Conservation (phyloP, 108 stramenopile genomes). For the Craspedostauros australis region DNA sequence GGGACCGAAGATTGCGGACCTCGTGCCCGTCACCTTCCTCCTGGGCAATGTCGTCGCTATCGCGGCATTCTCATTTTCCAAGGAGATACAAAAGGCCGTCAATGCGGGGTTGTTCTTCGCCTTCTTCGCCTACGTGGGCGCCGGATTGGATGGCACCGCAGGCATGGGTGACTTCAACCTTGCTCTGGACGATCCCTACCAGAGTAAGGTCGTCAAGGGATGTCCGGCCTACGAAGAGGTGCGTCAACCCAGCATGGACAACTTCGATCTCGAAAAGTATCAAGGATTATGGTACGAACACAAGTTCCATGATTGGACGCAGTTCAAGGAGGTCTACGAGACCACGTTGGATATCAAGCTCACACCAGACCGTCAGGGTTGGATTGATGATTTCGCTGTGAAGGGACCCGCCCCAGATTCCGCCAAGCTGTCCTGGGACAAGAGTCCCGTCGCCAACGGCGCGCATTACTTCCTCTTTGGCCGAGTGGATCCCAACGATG, state of each 20-base stretch:
- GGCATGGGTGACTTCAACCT: conserved; percentile 84
- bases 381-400: conserved; percentile 88
- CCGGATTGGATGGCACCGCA: conserved; percentile 78
- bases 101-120: conserved; percentile 69
- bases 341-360: conserved; percentile 86
- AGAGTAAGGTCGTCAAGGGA: conserved; percentile 76
- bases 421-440: conserved; percentile 78
- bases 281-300: conserved; percentile 90
- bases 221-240: conserved; percentile 87
- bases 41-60: conserved; percentile 66
- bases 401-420: conserved; percentile 81
- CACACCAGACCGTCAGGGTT: conserved; percentile 54
- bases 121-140: conserved; percentile 73
- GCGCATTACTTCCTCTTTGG: conserved; percentile 92
- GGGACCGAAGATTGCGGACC: conserved; percentile 56
- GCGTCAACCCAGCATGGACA: conserved; percentile 77
- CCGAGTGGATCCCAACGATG: conserved; percentile 75
- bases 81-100: conserved; percentile 69
- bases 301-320: conserved; percentile 91
- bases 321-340: conserved; percentile 92
- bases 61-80: conserved; percentile 52
- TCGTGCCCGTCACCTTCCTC: conserved; percentile 72
- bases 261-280: conserved; percentile 83
- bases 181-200: conserved; percentile 77
- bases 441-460: conserved; percentile 87